A percentile compares a stretch with the other conserved stretches of the same genome.
Conservation (phyloP, 371 early-diverging fungal genomes). For the Zychaea mexicana region DNA sequence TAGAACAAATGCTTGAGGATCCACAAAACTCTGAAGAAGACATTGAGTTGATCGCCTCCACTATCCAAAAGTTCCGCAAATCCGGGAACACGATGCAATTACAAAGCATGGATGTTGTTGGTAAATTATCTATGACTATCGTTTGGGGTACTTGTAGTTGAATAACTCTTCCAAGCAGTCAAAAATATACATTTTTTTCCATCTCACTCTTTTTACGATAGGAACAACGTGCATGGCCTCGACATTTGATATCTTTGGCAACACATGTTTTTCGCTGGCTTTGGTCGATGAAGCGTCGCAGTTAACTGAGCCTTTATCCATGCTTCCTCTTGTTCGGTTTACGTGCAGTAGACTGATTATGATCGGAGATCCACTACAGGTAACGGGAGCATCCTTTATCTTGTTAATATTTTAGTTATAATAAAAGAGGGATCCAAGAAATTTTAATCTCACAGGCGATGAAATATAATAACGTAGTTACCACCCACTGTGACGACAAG, state of each 20-base stretch:
- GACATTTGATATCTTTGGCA: constrained; percentile 67
- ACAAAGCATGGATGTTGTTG: constrained; percentile 63
- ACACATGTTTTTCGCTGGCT: constrained; percentile 65
- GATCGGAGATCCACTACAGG: constrained; percentile 89
- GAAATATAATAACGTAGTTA: constrained; percentile 50
- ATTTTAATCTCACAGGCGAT: too few species aligned
- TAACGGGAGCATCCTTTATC: too few species aligned
- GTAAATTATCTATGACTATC: constrained; percentile 7
- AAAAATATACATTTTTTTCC: too few species aligned
- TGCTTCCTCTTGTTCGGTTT: constrained; percentile 80
- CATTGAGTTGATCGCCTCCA: constrained; percentile 55
- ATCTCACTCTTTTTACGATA: too few species aligned
- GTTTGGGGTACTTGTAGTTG: too few species aligned
- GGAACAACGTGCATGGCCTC: constrained; percentile 84
- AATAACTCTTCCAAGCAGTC: too few species aligned
- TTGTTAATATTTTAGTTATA: too few species aligned
- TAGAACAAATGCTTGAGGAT: constrained; percentile 72
- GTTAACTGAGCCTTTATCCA: constrained; percentile 85
- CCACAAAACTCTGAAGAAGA: constrained; percentile 56
- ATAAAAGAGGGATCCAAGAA: too few species aligned
- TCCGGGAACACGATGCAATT: constrained; percentile 55
- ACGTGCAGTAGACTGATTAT: constrained; percentile 68
- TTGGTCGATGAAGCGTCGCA: constrained; percentile 91
- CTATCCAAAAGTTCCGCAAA: constrained; percentile 67
- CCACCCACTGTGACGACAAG: constrained; percentile 77